phyloP scores from a whole-genome alignment of 1,139 yeast genomes.

The Casaregolazyma suthepensis region DNA sequence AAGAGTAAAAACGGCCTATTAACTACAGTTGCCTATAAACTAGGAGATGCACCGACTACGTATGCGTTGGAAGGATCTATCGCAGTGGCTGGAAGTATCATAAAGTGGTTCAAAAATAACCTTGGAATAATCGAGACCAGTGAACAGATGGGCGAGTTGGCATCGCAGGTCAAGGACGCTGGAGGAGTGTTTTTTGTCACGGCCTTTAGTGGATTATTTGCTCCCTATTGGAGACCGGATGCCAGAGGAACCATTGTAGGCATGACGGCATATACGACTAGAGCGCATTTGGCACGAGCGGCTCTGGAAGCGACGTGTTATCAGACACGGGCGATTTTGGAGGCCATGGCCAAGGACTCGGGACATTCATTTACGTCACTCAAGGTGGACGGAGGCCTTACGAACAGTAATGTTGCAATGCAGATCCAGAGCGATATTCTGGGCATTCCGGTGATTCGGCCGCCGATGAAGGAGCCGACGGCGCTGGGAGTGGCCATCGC shows the following conservation, averaged over 20 bases:
- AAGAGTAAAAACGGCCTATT: slow-evolving; percentile 74
- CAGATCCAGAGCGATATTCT: slow-evolving; percentile 90
- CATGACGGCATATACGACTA: slow-evolving; percentile 79
- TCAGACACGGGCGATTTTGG: slow-evolving; percentile 85
- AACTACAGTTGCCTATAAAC: slow-evolving; percentile 87
- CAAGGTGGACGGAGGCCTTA: slow-evolving; percentile 93
- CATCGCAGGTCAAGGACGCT: slow-evolving; percentile 70
- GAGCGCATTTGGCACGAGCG: slow-evolving; percentile 87
- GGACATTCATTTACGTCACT: slow-evolving; percentile 46
- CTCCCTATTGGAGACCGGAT: slow-evolving; percentile 94
- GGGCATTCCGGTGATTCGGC: slow-evolving; percentile 77
- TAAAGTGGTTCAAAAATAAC: slow-evolving; percentile 92
- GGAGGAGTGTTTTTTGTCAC: slow-evolving; percentile 96
- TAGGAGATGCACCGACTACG: slow-evolving; percentile 65
- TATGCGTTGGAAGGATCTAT: slow-evolving; percentile 93
- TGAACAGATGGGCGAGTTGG: slow-evolving; percentile 85
- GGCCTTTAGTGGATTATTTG: slow-evolving; percentile 89
- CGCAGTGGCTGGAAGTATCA: slow-evolving; percentile 93
- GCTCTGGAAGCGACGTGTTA: slow-evolving; percentile 93
- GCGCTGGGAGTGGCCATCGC: slow-evolving; percentile 97
- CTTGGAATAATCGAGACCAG: slow-evolving; percentile 75
- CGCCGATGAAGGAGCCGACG: slow-evolving; percentile 83
- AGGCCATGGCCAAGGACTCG: slow-evolving; percentile 85
- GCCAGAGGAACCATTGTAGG: slow-evolving; percentile 93
- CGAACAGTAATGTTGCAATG: slow-evolving; percentile 85